Base-by-base conservation (phyloP, 225 moss, liverwort and hornwort species). In the Physcomitrellopsis africana region DNA sequence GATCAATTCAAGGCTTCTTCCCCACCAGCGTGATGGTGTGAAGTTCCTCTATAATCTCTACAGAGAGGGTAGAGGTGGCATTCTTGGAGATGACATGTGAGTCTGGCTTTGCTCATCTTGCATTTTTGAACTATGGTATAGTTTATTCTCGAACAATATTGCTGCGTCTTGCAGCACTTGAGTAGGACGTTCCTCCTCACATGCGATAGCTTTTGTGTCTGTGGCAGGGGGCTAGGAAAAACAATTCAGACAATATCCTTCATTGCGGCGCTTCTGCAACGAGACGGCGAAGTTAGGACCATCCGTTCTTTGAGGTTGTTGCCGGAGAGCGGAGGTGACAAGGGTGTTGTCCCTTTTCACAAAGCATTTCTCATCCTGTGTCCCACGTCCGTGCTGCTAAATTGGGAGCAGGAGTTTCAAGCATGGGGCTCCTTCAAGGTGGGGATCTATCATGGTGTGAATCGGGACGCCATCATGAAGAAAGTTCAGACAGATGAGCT, bases 1-100 rank as follows among this genome's bases (percentile, higher is more conserved):
- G 19, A 97, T 97, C 47, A 94, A 91, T 66, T 87, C 89, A 7
- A 87, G 94, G n/a, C 82, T 97, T 44, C 85, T 97, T 26, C 90
- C 89, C 14, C 93, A 97, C 77, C 97, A 97, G 57, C 89, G 97
- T 32, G 86, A 84, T 32, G 97, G 97, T 19, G 90, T 97, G 65
- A 80, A 68, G 67, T 94, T 97, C 60, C 77, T 97, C 7, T 93
- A 94, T 78, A 81, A 74, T 68, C 81, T 90, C 12, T 92, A 93
- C 80, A 85, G 85, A 69, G 86, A 92, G 18, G 78, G 85, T 13
- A 69, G 83, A 47, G 97, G 97, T 49, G 97, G 97, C 20, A 86
- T 97, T 70, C 82, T 97, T 43, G 94, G 93, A 67, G 94, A 97
- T 70, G 97, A 97, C 79, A 97, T 94, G 96, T 97, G 77, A 65